Evolutionary conservation across 2,329 filamentous ascomycete species (phyloP), one percentile per base, ranked within the genome.

Genomic region (Fusarium caatingaense): DNA sequence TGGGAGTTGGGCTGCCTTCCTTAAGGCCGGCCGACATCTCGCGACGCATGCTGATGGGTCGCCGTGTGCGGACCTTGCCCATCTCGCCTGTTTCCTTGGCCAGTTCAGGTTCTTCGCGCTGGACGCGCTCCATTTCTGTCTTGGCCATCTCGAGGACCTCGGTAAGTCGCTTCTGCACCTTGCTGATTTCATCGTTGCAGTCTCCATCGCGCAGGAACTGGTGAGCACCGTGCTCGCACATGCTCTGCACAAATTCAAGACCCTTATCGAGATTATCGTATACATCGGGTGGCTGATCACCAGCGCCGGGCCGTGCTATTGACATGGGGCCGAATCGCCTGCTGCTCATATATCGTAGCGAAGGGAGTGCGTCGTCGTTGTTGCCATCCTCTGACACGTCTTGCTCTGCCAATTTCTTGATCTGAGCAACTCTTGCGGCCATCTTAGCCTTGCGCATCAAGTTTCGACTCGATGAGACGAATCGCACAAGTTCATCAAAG

Each of bases 181-280:
- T 90, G 27, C 85, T 83, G 41, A 97, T 86, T 78, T 97, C 93
- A 20, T 88, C 86, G n/a, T 84, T 86, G 79, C 94, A 97, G 75
- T 96, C 91, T 13, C 94, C 94, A 56, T 94, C 92, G 25, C 94
- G 89, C n/a, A 98, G 84, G 66, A 96, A 93, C 75, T 97, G 93
- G 76, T 97, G 94, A 0, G 94, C 94, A 5, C 92, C 94, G 56
- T 90, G 90, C 81, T 98, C 94, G 77, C 93, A 97, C 73, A 94
- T 88, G 59, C 86, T 87, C 78, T 97, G 93, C 8, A 93, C 92
- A 68, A 88, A 88, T 76, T 97, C 94, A 27, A 98, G 83, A 1
- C 88, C 87, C 76, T 91, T 92, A 77, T 97, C 94, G 2, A 94
- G 85, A 46, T 88, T 85, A 69, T 97, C 93, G 76, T 91, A 93